Base-by-base conservation (phyloP, 2,329 filamentous ascomycete genomes). In the Cercospora janseana region DNA sequence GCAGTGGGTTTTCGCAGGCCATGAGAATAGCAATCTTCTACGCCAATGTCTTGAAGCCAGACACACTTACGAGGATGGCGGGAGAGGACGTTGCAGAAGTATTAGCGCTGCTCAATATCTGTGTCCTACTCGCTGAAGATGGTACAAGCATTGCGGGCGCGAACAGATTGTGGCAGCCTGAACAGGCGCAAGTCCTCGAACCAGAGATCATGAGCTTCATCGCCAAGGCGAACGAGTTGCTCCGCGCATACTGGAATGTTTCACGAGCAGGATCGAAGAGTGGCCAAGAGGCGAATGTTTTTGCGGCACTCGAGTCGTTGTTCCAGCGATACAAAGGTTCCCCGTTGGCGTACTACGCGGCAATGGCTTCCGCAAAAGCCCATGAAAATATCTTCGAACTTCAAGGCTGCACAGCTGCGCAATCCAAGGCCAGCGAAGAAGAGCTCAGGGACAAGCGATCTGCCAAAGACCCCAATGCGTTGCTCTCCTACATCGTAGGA, bases 1-100 rank as follows among this genome's bases (percentile, higher is more conserved):
- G 78, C 3, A 79, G 80, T 56, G 87, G 87, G 0, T 80, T 83
- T 24, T 88, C 88, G 2, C 75, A 87, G 46, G 82, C 88, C 1
- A 80, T 88, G 10, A 79, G 92, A 48, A 87, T 94, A 72, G 82
- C 85, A 1, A 75, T 85, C 41, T 95, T 90, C 65, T 79, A 82
- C 0, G 74, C 76, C 4, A 77, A 77, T 41, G 65, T 93, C 0
- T 64, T 90, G 24, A 69, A 71, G 13, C 67, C 66, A 1, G 68
- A 68, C 2, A 13, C 40, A 10, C 13, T 12, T 10, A 66, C 72
- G 21, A 32, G 21, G 8, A 27, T 32, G 56, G 70, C 9, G 58
- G 65, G 10, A 56, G 60, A 26, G 43, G 55, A 66, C 42, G 60
- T 66, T 18, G 64, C 70, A 48, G 62, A 69, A n/a, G 52, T 80